Percentiles rank a stretch among this genome's conserved stretches.
phyloP scores from a whole-genome alignment of 345 rosid genomes.

The Viola odorata region DNA sequence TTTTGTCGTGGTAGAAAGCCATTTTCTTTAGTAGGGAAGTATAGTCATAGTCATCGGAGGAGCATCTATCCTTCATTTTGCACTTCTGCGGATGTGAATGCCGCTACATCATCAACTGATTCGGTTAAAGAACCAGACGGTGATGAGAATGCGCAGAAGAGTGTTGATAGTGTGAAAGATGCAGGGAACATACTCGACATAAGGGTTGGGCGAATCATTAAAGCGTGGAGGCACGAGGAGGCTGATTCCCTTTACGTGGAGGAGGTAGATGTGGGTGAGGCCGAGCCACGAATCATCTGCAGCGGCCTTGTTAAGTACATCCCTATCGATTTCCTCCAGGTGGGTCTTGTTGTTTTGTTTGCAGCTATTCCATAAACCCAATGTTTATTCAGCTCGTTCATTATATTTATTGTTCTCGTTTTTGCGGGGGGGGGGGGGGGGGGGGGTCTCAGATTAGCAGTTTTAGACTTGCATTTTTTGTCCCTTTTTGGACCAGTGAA shows the following conservation, averaged over 20 bases:
- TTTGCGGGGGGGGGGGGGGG: too few species aligned
- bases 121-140: constrained; percentile 8
- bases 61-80: not conserved
- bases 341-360: not conserved
- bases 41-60: not conserved
- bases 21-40: not conserved
- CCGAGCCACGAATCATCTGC: constrained; percentile 74
- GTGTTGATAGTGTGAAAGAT: constrained; percentile 26
- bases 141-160: not conserved
- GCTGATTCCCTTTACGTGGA: constrained; percentile 91
- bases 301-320: constrained; percentile 88
- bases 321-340: constrained; percentile 64
- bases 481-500: too few species aligned
- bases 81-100: constrained; percentile 5
- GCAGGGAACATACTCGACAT: constrained; percentile 69
- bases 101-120: not conserved
- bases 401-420: too few species aligned
- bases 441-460: too few species aligned
- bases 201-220: constrained; percentile 71
- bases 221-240: constrained; percentile 93
- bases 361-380: too few species aligned
- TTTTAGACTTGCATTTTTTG: too few species aligned
- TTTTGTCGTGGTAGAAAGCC: not conserved
- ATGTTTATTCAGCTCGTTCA: too few species aligned
- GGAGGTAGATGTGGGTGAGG: constrained; percentile 83